Evolutionary conservation across 495 filamentous ascomycete genomes (phyloP).

Genomic region (Xylaria grammica): DNA sequence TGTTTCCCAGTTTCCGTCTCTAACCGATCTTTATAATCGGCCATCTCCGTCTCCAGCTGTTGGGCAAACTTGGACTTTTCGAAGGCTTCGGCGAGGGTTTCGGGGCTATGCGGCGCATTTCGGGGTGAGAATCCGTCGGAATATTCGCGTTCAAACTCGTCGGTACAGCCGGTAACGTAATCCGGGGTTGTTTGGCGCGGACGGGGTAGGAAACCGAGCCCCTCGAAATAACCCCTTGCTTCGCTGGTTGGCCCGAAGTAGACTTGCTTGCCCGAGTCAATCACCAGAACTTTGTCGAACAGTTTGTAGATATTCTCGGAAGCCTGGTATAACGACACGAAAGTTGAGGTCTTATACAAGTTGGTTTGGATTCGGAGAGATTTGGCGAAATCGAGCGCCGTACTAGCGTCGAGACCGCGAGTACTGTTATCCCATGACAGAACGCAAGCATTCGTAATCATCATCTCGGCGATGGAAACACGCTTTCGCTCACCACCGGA

Average conservation of each 20-base stretch:
- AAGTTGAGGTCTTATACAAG: slow-evolving; percentile 78
- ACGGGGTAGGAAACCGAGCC: slow-evolving; percentile 76
- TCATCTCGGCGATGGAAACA: slow-evolving; percentile 72
- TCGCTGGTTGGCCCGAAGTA: slow-evolving; percentile 77
- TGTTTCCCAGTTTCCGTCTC: slow-evolving; percentile 59
- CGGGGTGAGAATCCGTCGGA: slow-evolving; percentile 62
- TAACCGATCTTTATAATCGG: slow-evolving; percentile 63
- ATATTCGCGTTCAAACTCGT: slow-evolving; percentile 81
- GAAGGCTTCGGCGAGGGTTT: slow-evolving; percentile 70
- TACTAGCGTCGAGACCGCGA: slow-evolving; percentile 81
- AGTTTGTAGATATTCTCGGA: slow-evolving; percentile 82
- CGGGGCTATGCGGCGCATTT: slow-evolving; percentile 70
- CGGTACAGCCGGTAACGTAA: slow-evolving; percentile 83
- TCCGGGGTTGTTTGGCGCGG: slow-evolving; percentile 87
- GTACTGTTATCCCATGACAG: slow-evolving; percentile 86
- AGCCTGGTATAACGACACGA: slow-evolving; percentile 83
- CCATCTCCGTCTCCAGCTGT: slow-evolving; percentile 69
- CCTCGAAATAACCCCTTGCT: slow-evolving; percentile 79
- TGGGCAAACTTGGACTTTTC: slow-evolving; percentile 63
- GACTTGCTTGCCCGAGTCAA: slow-evolving; percentile 78
- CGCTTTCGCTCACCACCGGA: slow-evolving; percentile 85
- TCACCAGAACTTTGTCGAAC: slow-evolving; percentile 88
- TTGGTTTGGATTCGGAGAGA: slow-evolving; percentile 79
- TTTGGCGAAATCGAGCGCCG: slow-evolving; percentile 74
- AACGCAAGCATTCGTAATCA: slow-evolving; percentile 74